Conservation (phyloP, 202 grass and related monocot genomes). For the Saccharum hybrid region DNA sequence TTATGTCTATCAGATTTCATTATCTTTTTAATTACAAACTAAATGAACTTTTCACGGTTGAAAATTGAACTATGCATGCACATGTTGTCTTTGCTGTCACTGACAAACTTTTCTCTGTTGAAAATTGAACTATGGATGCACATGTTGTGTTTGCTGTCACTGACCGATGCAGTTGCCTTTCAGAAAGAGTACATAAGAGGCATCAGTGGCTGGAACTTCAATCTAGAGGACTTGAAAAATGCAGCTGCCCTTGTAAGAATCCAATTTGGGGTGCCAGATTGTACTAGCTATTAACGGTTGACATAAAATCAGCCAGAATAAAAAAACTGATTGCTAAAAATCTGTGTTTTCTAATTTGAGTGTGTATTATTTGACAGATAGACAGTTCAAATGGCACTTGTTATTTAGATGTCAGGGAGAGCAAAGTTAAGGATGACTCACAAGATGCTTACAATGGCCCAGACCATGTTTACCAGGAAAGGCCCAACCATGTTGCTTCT, state of each 20-base stretch:
- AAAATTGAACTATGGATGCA: constrained; percentile 30
- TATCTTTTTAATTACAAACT: constrained; percentile 7
- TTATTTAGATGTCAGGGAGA: constrained; percentile 50
- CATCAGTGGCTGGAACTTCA: constrained; percentile 99
- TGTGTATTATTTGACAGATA: constrained; percentile 70
- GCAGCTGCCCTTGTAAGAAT: constrained; percentile 90
- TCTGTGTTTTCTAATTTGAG: constrained; percentile 32
- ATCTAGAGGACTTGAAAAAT: constrained; percentile 96
- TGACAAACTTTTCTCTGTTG: constrained; percentile 28
- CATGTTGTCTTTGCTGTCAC: constrained; percentile 24
- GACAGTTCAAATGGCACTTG: constrained; percentile 68
- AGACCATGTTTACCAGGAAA: constrained; percentile 53
- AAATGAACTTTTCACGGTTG: not conserved
- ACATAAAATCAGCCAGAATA: constrained; percentile 25
- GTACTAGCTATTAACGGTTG: constrained; percentile 28
- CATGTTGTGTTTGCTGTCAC: constrained; percentile 22
- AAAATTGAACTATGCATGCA: constrained; percentile 31
- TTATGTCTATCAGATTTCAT: constrained; percentile 17
- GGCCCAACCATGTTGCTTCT: constrained; percentile 50
- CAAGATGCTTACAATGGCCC: constrained; percentile 44
- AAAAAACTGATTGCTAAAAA: not conserved
- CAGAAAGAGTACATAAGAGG: constrained; percentile 97
- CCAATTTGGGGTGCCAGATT: constrained; percentile 19
- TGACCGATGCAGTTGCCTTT: constrained; percentile 41
- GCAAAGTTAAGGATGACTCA: constrained; percentile 47